These are phyloP conservation scores for Cronartium ribicola DNA, from an alignment of 1,284 basidiomycete genomes.

Conservation along the genomic window DNA sequence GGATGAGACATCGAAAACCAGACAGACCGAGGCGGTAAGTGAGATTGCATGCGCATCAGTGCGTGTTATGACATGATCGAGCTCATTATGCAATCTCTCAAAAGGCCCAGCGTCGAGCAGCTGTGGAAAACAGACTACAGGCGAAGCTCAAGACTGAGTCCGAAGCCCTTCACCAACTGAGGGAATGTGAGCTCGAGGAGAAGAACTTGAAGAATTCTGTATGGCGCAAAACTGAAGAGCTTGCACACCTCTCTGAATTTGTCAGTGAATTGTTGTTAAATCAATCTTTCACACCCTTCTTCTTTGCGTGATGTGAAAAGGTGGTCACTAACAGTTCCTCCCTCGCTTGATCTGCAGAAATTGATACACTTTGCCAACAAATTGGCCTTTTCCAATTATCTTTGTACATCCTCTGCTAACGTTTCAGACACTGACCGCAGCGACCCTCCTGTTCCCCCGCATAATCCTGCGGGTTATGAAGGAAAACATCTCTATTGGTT, in stretches of 20 bases:
- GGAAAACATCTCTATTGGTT: conserved; percentile 29
- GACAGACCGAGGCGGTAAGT: conserved; percentile 41
- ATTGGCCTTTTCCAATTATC: conserved; percentile 41
- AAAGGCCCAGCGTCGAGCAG: conserved; percentile 39
- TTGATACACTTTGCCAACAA: conserved; percentile 28
- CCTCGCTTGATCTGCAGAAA: conserved; percentile 6
- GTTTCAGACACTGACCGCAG: conserved; percentile 25
- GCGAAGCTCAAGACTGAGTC: conserved; percentile 38
- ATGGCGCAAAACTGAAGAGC: conserved; percentile 29
- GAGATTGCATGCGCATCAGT: neutral
- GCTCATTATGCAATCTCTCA: neutral
- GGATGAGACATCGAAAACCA: conserved; percentile 34
- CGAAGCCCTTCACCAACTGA: conserved; percentile 31
- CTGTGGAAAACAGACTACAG: conserved; percentile 39
- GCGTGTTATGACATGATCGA: neutral
- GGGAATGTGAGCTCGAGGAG: conserved; percentile 35
- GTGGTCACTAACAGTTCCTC: neutral
- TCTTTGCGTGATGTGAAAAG: neutral
- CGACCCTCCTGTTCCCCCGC: conserved; percentile 28
- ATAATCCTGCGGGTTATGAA: conserved; percentile 13
- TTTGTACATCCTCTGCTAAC: conserved; percentile 36
- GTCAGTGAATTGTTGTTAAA: conserved; percentile 10
- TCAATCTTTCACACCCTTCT: neutral
- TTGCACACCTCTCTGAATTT: conserved; percentile 23
- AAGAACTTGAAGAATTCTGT: conserved; percentile 23